A percentile compares a stretch with the other conserved stretches of the same genome.
These are phyloP conservation scores for Porcisia deanei DNA, from an alignment of 208 protist species.

Conservation along the genomic window DNA sequence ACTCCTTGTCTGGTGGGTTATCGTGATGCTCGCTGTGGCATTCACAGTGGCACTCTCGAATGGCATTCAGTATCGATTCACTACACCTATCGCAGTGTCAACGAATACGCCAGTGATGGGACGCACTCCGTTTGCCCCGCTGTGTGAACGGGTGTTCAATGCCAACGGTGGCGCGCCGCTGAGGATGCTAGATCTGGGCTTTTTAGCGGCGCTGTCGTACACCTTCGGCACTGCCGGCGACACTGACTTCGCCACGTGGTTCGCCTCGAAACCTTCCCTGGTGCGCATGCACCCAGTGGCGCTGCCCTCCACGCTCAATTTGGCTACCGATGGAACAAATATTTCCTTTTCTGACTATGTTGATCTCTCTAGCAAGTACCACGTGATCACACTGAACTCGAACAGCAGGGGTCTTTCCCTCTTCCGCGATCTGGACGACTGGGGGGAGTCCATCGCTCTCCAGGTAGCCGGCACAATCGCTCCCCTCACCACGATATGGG, in stretches of 20 bases:
- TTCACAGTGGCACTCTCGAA: constrained; percentile 76
- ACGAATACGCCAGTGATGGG: constrained; percentile 26
- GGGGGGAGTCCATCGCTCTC: constrained; percentile 75
- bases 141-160: constrained; percentile 72
- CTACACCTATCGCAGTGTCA: constrained; percentile 36
- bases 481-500: constrained; percentile 76
- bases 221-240: constrained; percentile 63
- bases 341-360: constrained; percentile 83
- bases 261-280: constrained; percentile 52
- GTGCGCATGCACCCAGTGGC: constrained; percentile 54
- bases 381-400: constrained; percentile 85
- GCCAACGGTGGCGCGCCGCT: constrained; percentile 48
- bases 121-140: constrained; percentile 6
- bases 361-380: constrained; percentile 65
- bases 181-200: constrained; percentile 60
- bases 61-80: constrained; percentile 55
- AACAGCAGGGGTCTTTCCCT: constrained; percentile 78
- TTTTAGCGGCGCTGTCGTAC: constrained; percentile 78
- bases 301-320: constrained; percentile 67
- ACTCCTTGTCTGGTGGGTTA: constrained; percentile 83
- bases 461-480: constrained; percentile 67
- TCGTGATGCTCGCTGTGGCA: constrained; percentile 73
- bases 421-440: constrained; percentile 80
- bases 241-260: constrained; percentile 83
- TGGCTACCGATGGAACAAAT: constrained; percentile 58